Evolutionary conservation across 2,329 filamentous ascomycete genomes (phyloP).

Genomic region (Verticillium nonalfalfae): DNA sequence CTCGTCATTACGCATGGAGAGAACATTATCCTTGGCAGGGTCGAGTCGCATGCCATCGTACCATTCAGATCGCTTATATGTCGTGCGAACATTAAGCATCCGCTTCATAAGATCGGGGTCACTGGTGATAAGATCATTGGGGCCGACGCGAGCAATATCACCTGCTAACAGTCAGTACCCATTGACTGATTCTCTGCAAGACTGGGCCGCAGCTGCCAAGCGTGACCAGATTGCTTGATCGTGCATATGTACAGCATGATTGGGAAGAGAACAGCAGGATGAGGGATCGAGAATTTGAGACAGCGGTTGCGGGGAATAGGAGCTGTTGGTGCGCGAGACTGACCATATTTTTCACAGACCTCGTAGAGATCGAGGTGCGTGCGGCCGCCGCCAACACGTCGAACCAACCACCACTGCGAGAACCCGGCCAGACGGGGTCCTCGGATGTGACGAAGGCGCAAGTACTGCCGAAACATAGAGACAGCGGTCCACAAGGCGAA

Average conservation of each 20-base stretch:
- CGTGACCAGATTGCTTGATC: not conserved
- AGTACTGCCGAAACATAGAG: conserved; percentile 2
- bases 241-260: not conserved
- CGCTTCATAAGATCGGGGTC: conserved; percentile 30
- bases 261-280: not conserved
- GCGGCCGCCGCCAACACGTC: conserved; percentile 18
- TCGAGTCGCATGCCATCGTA: conserved; percentile 45
- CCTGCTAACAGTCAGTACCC: conserved; percentile 13
- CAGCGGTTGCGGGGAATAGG: not conserved
- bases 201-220: not conserved
- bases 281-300: not conserved
- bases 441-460: conserved; percentile 18
- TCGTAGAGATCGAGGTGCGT: conserved; percentile 26
- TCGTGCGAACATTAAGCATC: conserved; percentile 28
- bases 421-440: conserved; percentile 19
- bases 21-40: conserved; percentile 45
- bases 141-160: conserved; percentile 33
- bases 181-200: not conserved
- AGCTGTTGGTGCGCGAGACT: conserved; percentile 3
- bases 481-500: not conserved
- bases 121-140: conserved; percentile 31
- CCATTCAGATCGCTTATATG: conserved; percentile 31
- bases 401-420: conserved; percentile 20
- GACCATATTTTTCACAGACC: conserved; percentile 25
- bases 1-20: conserved; percentile 40